phyloP scores from a whole-genome alignment of 768 basidiomycete species.

The Kwoniella bestiolae region DNA sequence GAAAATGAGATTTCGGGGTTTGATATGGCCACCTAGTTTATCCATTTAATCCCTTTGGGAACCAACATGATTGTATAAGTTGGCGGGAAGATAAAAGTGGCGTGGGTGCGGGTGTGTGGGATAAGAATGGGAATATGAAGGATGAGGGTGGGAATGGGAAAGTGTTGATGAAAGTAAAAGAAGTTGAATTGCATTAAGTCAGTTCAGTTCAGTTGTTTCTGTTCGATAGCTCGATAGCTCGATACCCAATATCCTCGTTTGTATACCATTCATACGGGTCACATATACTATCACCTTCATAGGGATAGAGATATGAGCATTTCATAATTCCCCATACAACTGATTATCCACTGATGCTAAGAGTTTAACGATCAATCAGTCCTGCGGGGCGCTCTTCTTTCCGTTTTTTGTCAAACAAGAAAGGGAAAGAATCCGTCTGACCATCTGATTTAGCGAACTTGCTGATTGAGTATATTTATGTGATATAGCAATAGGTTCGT shows the following conservation, averaged over 20 bases:
- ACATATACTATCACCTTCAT: background rate
- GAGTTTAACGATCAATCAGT: constrained; percentile 24
- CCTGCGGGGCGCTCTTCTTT: constrained; percentile 37
- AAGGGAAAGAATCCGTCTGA: constrained; percentile 14
- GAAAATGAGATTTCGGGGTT: constrained; percentile 6
- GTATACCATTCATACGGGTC: background rate
- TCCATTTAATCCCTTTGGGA: constrained; percentile 28
- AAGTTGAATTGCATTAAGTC: background rate
- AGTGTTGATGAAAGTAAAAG: background rate
- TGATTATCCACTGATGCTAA: constrained; percentile 12
- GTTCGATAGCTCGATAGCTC: too few species aligned
- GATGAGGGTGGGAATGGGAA: background rate
- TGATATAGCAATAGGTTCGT: constrained; percentile 13
- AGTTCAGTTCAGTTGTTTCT: background rate
- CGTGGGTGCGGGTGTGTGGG: constrained; percentile 9
- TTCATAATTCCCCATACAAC: constrained; percentile 42
- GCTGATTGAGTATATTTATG: background rate
- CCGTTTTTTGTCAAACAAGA: too few species aligned
- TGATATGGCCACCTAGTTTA: constrained; percentile 52
- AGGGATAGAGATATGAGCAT: constrained; percentile 27
- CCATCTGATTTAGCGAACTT: constrained; percentile 28
- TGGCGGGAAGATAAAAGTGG: constrained; percentile 50
- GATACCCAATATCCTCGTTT: too few species aligned
- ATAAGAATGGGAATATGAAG: background rate
- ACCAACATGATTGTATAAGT: constrained; percentile 26